phyloP scores from a whole-genome alignment of 1,284 basidiomycete species.

The Cystobasidium slooffiae region DNA sequence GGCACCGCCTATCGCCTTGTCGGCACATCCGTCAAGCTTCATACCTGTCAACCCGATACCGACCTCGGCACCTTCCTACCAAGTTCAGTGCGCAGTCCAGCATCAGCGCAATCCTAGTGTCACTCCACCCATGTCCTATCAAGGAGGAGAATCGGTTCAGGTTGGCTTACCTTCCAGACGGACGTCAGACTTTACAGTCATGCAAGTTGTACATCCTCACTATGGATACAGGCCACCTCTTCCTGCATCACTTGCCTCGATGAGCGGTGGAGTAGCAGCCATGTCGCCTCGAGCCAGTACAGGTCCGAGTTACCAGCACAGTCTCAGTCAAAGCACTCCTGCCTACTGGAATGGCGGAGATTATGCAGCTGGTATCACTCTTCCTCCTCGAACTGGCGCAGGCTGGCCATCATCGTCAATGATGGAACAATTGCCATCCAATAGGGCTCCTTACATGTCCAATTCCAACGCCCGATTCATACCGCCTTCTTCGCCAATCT shows the following conservation, averaged over 20 bases:
- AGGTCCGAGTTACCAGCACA: not conserved
- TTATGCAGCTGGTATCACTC: not conserved
- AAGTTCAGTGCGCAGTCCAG: not conserved
- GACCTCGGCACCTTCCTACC: slow-evolving; percentile 1
- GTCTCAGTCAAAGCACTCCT: slow-evolving; percentile 6
- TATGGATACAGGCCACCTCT: slow-evolving; percentile 13
- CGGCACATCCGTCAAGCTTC: not conserved
- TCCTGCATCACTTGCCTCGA: not conserved
- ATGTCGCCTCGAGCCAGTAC: not conserved
- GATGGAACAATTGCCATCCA: not conserved
- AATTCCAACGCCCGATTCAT: not conserved
- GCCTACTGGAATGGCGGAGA: not conserved
- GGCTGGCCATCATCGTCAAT: not conserved
- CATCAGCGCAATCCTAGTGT: too few species aligned
- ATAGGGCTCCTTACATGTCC: not conserved
- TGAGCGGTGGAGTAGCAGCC: not conserved
- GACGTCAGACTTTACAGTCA: slow-evolving; percentile 9
- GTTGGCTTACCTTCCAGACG: not conserved
- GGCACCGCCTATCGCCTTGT: too few species aligned
- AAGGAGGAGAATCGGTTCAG: not conserved
- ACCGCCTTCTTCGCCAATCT: not conserved
- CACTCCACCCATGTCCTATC: too few species aligned
- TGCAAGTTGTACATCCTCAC: slow-evolving; percentile 16
- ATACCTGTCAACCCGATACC: not conserved
- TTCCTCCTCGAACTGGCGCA: not conserved